These are phyloP conservation scores for Stagonosporopsis cucurbitacearum DNA, from an alignment of 2,329 filamentous ascomycete genomes.

Conservation along the genomic window DNA sequence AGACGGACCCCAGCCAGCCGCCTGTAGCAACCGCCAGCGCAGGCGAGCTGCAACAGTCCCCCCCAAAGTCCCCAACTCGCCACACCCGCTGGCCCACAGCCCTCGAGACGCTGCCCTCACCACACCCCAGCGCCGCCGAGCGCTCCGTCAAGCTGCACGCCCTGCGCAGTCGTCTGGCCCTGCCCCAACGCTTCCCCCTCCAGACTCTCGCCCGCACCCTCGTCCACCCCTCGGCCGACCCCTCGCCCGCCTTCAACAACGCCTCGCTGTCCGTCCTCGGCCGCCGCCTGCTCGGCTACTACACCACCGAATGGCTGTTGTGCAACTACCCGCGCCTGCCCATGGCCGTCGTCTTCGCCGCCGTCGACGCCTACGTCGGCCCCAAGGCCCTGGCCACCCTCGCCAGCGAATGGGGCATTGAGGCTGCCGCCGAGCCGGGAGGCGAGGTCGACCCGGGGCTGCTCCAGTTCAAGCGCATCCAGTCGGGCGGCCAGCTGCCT, in stretches of 20 bases:
- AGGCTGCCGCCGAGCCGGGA: conserved; percentile 83
- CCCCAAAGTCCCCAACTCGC: conserved; percentile 2
- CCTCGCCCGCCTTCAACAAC: conserved; percentile 85
- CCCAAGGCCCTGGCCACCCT: conserved; percentile 75
- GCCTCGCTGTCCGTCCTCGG: conserved; percentile 81
- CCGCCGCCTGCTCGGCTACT: conserved; percentile 82
- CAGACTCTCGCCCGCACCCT: conserved; percentile 86
- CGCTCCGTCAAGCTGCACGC: conserved; percentile 89
- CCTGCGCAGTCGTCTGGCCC: conserved; percentile 84
- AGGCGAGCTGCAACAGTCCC: background rate
- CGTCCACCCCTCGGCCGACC: conserved; percentile 83
- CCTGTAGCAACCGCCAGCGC: no score
- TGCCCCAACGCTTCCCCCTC: conserved; percentile 81
- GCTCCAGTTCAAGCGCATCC: conserved; percentile 73
- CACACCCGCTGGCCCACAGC: conserved; percentile 20
- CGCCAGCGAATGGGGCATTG: conserved; percentile 88
- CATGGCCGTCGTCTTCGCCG: conserved; percentile 83
- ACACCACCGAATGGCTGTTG: conserved; percentile 85
- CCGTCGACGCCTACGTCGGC: conserved; percentile 84
- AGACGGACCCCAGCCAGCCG: no score
- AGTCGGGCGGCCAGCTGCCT: conserved; percentile 36
- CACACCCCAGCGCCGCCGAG: conserved; percentile 69
- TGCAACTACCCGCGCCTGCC: conserved; percentile 91
- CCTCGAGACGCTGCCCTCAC: conserved; percentile 68
- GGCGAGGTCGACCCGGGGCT: conserved; percentile 90